Evolutionary conservation across 768 basidiomycete genomes (phyloP).

Genomic region (Lactarius evosmus): DNA sequence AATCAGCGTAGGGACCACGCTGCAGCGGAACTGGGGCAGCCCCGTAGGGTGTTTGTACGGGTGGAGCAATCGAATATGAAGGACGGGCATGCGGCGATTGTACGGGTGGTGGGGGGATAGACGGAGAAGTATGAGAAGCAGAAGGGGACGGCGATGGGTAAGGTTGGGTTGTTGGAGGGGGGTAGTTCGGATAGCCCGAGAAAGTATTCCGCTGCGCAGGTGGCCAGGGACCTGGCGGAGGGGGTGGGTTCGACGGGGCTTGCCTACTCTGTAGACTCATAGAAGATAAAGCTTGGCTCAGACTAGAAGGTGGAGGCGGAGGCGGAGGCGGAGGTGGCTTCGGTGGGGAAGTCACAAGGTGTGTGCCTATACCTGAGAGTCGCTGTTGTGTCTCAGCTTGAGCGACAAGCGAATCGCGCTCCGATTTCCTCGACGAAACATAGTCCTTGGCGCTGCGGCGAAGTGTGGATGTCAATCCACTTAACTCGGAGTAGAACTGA

Average conservation of each 20-base stretch:
- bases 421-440: constrained; percentile 57
- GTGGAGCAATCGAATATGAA: constrained; percentile 15
- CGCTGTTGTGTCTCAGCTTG: constrained; percentile 73
- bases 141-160: constrained; percentile 24
- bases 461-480: constrained; percentile 57
- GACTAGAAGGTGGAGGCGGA: constrained; percentile 25
- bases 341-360: constrained; percentile 37
- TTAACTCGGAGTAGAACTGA: constrained; percentile 83
- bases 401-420: constrained; percentile 64
- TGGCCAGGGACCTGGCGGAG: constrained; percentile 32
- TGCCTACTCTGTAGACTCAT: constrained; percentile 47
- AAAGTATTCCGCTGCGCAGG: constrained; percentile 21
- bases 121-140: constrained; percentile 20
- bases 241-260: constrained; percentile 36
- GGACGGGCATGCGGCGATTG: constrained; percentile 21
- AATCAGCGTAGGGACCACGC: constrained; percentile 27
- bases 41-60: constrained; percentile 20
- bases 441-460: constrained; percentile 58
- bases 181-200: constrained; percentile 17
- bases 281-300: constrained; percentile 53
- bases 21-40: constrained; percentile 31
- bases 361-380: constrained; percentile 38
- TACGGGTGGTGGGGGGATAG: constrained; percentile 30
- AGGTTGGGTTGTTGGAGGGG: constrained; percentile 12
- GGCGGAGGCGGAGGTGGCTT: constrained; percentile 35